phyloP scores from a whole-genome alignment of 257 asterid species.

The Solanum tarijense region DNA sequence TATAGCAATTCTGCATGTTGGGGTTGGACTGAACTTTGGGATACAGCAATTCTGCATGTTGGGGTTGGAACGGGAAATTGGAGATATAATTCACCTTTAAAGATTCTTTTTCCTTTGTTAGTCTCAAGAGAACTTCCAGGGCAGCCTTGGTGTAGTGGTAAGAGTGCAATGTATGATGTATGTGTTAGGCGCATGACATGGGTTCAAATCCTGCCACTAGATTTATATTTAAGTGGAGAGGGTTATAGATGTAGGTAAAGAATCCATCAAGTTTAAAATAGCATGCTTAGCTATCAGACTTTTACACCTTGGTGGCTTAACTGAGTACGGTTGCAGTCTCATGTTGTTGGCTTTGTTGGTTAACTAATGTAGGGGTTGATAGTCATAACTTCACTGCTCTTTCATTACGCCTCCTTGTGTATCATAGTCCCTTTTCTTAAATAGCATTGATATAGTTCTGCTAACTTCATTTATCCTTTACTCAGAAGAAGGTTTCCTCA shows the following conservation, averaged over 20 bases:
- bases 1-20: background rate
- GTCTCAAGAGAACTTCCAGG: background rate
- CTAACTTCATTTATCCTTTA: background rate
- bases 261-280: background rate
- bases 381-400: background rate
- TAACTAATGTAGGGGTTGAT: background rate
- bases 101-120: background rate
- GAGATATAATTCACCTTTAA: background rate
- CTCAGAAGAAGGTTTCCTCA: background rate
- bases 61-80: background rate
- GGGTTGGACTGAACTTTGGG: background rate
- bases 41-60: background rate
- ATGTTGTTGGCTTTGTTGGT: background rate
- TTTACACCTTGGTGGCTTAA: background rate
- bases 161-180: background rate
- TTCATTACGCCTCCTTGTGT: background rate
- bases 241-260: background rate
- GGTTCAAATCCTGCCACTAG: background rate
- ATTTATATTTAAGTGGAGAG: background rate
- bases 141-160: background rate
- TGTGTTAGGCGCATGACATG: background rate
- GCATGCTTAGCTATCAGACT: background rate
- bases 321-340: background rate
- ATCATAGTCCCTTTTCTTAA: background rate
- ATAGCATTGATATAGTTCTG: background rate